A percentile compares a stretch with the other conserved stretches of the same genome.
phyloP scores from a whole-genome alignment of 2,329 filamentous ascomycete species.

The Pseudocercospora ulei region DNA sequence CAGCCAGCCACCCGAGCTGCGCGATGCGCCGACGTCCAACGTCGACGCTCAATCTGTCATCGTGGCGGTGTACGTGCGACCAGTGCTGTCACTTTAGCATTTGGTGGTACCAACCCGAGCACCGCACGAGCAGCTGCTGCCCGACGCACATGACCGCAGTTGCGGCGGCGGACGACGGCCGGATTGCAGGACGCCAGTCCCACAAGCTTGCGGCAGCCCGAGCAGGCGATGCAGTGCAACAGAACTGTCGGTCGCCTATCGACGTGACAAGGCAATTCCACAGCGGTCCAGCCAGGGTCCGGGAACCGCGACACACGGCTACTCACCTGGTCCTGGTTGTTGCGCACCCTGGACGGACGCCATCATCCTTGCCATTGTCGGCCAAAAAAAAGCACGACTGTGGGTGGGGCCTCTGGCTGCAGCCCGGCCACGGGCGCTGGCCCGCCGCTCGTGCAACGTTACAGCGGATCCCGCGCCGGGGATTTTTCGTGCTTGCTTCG shows the following conservation, averaged over 20 bases:
- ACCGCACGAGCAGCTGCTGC: conserved; percentile 23
- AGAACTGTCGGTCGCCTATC: conserved; percentile 24
- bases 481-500: conserved; percentile 10
- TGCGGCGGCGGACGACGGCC: conserved; percentile 9
- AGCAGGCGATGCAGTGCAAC: conserved; percentile 19
- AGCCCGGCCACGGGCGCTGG: conserved; percentile 7
- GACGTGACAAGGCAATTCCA: conserved; percentile 19
- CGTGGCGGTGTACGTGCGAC: conserved; percentile 21
- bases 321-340: conserved; percentile 8
- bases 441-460: conserved; percentile 20
- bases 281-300: conserved; percentile 8
- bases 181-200: conserved; percentile 7
- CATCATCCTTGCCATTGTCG: conserved; percentile 11
- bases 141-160: conserved; percentile 17
- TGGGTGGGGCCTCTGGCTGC: not conserved
- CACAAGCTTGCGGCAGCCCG: conserved; percentile 6
- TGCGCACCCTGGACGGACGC: conserved; percentile 5
- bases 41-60: conserved; percentile 7
- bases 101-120: conserved; percentile 19
- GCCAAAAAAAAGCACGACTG: conserved; percentile 4
- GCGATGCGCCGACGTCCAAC: conserved; percentile 6
- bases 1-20: conserved; percentile 17
- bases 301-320: conserved; percentile 10
- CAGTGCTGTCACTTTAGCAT: conserved; percentile 21
- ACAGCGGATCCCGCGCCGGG: conserved; percentile 18